These are phyloP conservation scores for Didymosphaeria variabile DNA, from an alignment of 2,329 filamentous ascomycete genomes.

Conservation along the genomic window DNA sequence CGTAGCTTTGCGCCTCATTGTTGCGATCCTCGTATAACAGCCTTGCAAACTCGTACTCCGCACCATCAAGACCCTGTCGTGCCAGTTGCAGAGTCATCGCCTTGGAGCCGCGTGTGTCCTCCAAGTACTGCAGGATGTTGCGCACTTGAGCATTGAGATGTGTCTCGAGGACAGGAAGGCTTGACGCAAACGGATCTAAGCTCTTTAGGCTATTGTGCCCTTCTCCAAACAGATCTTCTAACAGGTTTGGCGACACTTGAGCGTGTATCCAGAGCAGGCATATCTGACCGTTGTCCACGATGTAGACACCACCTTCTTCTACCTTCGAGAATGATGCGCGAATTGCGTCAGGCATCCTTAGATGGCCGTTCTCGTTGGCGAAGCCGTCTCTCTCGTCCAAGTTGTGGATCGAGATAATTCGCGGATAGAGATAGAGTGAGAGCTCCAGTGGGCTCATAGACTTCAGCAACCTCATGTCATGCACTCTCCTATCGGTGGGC, in stretches of 20 bases:
- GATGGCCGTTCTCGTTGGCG: constrained; percentile 87
- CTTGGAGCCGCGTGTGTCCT: constrained; percentile 82
- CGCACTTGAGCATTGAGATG: constrained; percentile 94
- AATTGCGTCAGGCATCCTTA: constrained; percentile 81
- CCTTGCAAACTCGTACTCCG: constrained; percentile 95
- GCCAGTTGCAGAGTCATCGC: constrained; percentile 89
- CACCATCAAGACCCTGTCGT: constrained; percentile 89
- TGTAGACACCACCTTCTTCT: constrained; percentile 91
- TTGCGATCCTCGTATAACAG: constrained; percentile 93
- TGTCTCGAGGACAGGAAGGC: constrained; percentile 84
- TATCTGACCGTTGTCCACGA: constrained; percentile 94
- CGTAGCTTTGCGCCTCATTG: constrained; percentile 97
- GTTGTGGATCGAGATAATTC: constrained; percentile 91
- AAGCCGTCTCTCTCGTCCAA: constrained; percentile 89
- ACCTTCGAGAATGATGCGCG: constrained; percentile 87
- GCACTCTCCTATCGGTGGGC: constrained; percentile 86
- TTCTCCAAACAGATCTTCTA: constrained; percentile 88
- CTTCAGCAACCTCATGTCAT: constrained; percentile 90
- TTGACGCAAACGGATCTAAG: constrained; percentile 82
- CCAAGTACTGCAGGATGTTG: constrained; percentile 89
- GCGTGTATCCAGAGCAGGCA: constrained; percentile 92
- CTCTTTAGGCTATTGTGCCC: constrained; percentile 74
- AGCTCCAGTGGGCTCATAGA: constrained; percentile 87
- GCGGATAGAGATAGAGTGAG: constrained; percentile 91
- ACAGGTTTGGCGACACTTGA: constrained; percentile 89